Evolutionary conservation across 176 grass and related monocot species (phyloP).

Genomic region (Musa beccarii): DNA sequence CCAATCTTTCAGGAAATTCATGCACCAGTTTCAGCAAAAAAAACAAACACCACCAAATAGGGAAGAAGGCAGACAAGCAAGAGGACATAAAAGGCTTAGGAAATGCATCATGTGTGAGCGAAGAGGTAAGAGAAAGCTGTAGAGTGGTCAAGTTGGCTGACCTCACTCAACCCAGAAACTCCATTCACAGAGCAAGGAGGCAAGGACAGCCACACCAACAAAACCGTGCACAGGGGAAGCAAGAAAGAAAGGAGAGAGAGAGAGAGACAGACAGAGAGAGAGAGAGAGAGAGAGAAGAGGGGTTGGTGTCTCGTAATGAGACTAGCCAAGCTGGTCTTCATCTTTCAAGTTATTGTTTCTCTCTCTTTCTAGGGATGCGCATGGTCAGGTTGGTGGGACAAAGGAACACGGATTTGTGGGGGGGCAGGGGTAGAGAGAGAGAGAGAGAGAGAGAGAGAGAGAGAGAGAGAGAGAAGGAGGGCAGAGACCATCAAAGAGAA

Average conservation of each 20-base stretch:
- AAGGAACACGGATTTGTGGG: too few species aligned
- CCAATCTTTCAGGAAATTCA: too few species aligned
- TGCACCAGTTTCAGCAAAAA: background rate
- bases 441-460: background rate
- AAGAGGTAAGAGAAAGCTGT: background rate
- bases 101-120: too few species aligned
- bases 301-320: background rate
- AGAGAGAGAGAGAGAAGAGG: background rate
- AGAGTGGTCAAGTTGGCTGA: background rate
- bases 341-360: background rate
- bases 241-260: too few species aligned
- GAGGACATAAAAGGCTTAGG: background rate
- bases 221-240: background rate
- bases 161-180: background rate
- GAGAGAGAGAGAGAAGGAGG: background rate
- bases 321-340: background rate
- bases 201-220: background rate
- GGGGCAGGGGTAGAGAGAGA: background rate
- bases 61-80: background rate
- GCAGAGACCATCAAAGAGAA: too few species aligned
- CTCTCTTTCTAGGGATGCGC: background rate
- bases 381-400: background rate
- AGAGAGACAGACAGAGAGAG: background rate
- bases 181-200: background rate
- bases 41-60: background rate